Evolutionary conservation across 192 early-diverging fungal species (phyloP).

Genomic region (Podochytrium sp.): DNA sequence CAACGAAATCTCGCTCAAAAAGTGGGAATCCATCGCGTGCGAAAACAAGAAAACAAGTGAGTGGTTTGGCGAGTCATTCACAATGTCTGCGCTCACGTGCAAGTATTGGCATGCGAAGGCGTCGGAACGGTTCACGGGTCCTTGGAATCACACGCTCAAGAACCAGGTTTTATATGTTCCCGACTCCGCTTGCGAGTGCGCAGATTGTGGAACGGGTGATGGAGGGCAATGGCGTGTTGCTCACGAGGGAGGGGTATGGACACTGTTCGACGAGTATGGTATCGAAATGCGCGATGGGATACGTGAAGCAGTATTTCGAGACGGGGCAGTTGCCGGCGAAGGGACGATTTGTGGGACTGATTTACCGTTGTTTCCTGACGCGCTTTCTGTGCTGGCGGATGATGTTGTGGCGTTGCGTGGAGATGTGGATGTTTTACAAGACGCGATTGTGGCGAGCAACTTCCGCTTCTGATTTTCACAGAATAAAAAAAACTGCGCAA

Average conservation of each 20-base stretch:
- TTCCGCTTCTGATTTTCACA: no score
- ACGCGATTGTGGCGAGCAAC: no score
- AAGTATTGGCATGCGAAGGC: slow-evolving; percentile 40
- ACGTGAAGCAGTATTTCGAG: slow-evolving; percentile 36
- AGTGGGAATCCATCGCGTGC: background rate
- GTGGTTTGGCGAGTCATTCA: background rate
- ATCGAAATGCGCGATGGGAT: slow-evolving; percentile 33
- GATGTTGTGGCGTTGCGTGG: no score
- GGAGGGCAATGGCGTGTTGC: slow-evolving; percentile 39
- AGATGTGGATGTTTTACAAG: no score
- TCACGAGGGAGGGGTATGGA: slow-evolving; percentile 42
- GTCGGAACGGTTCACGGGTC: slow-evolving; percentile 45
- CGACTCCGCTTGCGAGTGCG: slow-evolving; percentile 49
- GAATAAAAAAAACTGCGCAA: no score
- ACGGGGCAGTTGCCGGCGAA: background rate
- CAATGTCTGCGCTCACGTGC: slow-evolving; percentile 6
- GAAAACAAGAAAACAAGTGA: background rate
- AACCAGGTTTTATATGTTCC: slow-evolving; percentile 47
- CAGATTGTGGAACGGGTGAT: slow-evolving; percentile 7
- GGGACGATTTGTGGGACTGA: slow-evolving; percentile 12
- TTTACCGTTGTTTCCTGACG: slow-evolving; percentile 6
- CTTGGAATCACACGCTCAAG: slow-evolving; percentile 46
- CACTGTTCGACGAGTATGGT: slow-evolving; percentile 44
- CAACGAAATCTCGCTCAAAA: background rate
- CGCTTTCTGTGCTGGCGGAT: background rate